phyloP scores from a whole-genome alignment of 176 grass and related monocot genomes.

The Oryza glumipatula region DNA sequence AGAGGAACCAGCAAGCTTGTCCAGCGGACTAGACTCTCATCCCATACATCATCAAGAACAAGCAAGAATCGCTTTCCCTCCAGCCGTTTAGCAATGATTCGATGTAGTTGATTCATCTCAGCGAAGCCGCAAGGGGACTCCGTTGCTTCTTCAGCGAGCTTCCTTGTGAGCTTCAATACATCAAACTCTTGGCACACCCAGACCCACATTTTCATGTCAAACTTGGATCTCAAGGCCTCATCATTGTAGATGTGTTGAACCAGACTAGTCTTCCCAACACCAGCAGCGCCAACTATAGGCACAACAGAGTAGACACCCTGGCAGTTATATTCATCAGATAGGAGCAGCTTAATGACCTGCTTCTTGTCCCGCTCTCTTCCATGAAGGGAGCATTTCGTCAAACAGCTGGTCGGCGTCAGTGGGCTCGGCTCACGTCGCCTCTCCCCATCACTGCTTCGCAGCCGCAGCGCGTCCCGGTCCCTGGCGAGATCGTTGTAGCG shows the following conservation, averaged over 20 bases:
- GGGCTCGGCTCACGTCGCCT: conserved; percentile 5
- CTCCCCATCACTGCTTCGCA: conserved; percentile 11
- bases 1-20: conserved; percentile 32
- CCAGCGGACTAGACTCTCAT: conserved; percentile 30
- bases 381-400: conserved; percentile 33
- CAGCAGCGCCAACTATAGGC: conserved; percentile 16
- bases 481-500: conserved; percentile 28
- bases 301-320: conserved; percentile 19
- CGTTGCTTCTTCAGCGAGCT: conserved; percentile 17
- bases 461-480: conserved; percentile 35
- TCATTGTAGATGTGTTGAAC: conserved; percentile 31
- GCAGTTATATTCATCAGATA: conserved; percentile 8
- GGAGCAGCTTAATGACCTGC: conserved; percentile 13
- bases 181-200: conserved; percentile 31
- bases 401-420: conserved; percentile 25
- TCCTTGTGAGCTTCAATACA: conserved; percentile 19
- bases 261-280: conserved; percentile 43
- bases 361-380: conserved; percentile 23
- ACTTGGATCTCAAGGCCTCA: background rate
- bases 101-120: conserved; percentile 42
- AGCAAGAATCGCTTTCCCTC: conserved; percentile 44
- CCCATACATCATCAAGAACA: conserved; percentile 60
- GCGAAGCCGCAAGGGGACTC: conserved; percentile 19
- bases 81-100: conserved; percentile 29
- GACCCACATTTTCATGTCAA: conserved; percentile 41